These are phyloP conservation scores for Helichrysum umbraculigerum DNA, from an alignment of 129 eudicot genomes.

Conservation along the genomic window DNA sequence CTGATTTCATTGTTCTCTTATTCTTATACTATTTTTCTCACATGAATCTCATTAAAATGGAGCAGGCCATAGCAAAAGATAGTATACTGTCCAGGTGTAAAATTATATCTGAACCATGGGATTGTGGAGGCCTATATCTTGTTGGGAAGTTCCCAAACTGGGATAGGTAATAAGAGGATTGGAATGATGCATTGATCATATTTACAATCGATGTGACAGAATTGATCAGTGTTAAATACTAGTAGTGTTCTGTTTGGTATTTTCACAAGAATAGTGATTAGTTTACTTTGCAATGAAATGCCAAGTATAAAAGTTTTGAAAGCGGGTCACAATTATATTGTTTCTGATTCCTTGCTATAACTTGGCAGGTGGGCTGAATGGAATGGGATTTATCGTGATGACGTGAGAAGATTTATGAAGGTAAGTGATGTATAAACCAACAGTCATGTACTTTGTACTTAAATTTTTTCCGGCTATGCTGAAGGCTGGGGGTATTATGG, in stretches of 20 bases:
- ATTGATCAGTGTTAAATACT: conserved; percentile 7
- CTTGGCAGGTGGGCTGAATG: conserved; percentile 96
- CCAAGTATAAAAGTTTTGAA: background rate
- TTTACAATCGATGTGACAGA: background rate
- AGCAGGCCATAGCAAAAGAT: conserved; percentile 97
- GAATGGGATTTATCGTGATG: conserved; percentile 98
- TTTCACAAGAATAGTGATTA: conserved; percentile 14
- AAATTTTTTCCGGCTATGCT: background rate
- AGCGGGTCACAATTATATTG: background rate
- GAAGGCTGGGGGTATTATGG: conserved; percentile 19
- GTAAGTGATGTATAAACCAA: conserved; percentile 32
- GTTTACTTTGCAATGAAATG: conserved; percentile 16
- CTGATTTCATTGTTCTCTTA: conserved; percentile 15
- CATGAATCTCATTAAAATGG: conserved; percentile 19
- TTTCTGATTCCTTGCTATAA: conserved; percentile 22
- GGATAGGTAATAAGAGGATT: conserved; percentile 61
- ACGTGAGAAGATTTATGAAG: conserved; percentile 84
- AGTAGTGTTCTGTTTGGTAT: background rate
- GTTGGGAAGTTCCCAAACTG: conserved; percentile 97
- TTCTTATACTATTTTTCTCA: background rate
- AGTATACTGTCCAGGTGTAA: conserved; percentile 77
- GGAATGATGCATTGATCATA: background rate
- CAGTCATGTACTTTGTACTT: background rate
- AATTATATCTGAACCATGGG: conserved; percentile 98
- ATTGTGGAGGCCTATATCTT: conserved; percentile 99